Evolutionary conservation across 345 rosid genomes (phyloP).

Genomic region (Leavenworthia alabamica): DNA sequence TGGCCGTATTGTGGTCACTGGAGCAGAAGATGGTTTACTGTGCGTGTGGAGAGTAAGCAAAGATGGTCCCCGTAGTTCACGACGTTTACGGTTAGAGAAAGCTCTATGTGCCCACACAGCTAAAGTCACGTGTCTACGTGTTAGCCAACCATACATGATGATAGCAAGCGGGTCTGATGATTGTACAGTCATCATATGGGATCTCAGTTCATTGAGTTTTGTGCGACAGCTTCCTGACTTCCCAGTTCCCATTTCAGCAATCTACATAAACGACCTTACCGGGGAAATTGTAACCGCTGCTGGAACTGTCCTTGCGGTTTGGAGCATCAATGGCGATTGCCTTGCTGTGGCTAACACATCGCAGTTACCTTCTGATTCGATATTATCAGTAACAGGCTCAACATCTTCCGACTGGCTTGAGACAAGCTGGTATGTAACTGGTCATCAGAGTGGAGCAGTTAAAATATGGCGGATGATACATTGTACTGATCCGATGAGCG

Average conservation of each 20-base stretch:
- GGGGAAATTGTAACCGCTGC: constrained; percentile 97
- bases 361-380: constrained; percentile 91
- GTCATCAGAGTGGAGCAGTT: constrained; percentile 98
- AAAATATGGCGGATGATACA: constrained; percentile 97
- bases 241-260: constrained; percentile 79
- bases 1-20: constrained; percentile 85
- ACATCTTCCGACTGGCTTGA: constrained; percentile 89
- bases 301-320: constrained; percentile 87
- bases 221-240: constrained; percentile 87
- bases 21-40: constrained; percentile 86
- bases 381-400: constrained; percentile 79
- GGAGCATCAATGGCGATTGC: constrained; percentile 98
- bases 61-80: constrained; percentile 53
- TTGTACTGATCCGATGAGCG: constrained; percentile 47
- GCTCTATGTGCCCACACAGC: constrained; percentile 78
- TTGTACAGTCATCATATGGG: constrained; percentile 92
- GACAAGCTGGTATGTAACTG: constrained; percentile 90
- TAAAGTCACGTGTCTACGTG: constrained; percentile 80
- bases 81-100: constrained; percentile 64
- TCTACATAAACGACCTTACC: constrained; percentile 81
- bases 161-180: constrained; percentile 95
- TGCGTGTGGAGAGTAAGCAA: constrained; percentile 84
- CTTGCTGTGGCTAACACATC: constrained; percentile 85
- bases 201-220: constrained; percentile 80
- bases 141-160: constrained; percentile 96